These are phyloP conservation scores for Dentipellis sp. DNA, from an alignment of 768 basidiomycete species.

Conservation along the genomic window DNA sequence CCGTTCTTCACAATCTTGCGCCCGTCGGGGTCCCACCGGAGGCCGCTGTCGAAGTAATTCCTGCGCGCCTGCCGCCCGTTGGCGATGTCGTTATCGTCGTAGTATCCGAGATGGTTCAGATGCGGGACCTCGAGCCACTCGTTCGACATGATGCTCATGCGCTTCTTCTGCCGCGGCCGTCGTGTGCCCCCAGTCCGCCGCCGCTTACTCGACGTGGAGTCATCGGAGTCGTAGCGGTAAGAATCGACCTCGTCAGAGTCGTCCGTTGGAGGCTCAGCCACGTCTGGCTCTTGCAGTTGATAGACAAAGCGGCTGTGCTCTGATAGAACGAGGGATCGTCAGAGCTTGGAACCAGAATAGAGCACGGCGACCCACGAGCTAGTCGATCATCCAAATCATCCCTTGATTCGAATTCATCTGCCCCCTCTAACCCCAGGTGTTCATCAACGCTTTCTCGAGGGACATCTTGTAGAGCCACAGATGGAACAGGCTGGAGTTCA, in stretches of 20 bases:
- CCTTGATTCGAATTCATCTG: conserved; percentile 30
- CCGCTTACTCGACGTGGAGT: conserved; percentile 27
- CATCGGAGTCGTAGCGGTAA: conserved; percentile 26
- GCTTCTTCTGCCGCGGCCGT: conserved; percentile 30
- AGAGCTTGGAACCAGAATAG: background rate
- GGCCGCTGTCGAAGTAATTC: conserved; percentile 12
- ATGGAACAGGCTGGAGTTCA: conserved; percentile 66
- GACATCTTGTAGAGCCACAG: conserved; percentile 78
- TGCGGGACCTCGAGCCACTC: conserved; percentile 43
- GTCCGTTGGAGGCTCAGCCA: conserved; percentile 18
- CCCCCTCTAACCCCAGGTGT: conserved; percentile 48
- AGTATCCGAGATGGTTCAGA: conserved; percentile 35
- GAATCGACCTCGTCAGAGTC: conserved; percentile 21
- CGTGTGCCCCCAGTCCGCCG: conserved; percentile 16
- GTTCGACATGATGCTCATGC: conserved; percentile 63
- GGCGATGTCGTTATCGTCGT: conserved; percentile 24
- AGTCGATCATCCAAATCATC: conserved; percentile 62
- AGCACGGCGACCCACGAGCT: conserved; percentile 46
- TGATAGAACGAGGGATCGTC: conserved; percentile 17
- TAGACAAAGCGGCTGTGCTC: conserved; percentile 61
- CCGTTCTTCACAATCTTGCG: conserved; percentile 7
- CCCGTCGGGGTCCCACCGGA: conserved; percentile 13
- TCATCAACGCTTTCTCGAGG: conserved; percentile 59
- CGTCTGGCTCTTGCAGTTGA: conserved; percentile 18
- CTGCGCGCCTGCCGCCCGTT: conserved; percentile 9